Percentiles rank a stretch among this genome's conserved stretches.
Evolutionary conservation across 805 yeast genomes (phyloP).

Genomic region (Starmerella vaccinii): DNA sequence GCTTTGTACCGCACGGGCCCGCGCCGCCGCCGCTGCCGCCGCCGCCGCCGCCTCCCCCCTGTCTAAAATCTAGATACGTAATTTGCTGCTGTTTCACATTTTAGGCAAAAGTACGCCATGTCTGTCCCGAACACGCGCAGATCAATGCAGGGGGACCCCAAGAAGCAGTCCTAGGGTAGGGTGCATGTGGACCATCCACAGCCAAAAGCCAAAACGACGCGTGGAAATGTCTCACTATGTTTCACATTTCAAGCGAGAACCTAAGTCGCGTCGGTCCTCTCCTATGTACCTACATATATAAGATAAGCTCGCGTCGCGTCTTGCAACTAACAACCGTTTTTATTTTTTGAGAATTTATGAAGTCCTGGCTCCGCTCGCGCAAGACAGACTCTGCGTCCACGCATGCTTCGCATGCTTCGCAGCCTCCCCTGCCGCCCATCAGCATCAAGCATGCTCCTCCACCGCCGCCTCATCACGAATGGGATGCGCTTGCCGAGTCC

Average conservation of each 20-base stretch:
- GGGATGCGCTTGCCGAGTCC: neutral
- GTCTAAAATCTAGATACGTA: neutral
- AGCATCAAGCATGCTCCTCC: neutral
- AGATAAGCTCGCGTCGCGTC: neutral
- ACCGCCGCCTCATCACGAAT: neutral
- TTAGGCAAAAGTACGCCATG: neutral
- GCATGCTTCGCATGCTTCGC: neutral
- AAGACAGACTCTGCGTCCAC: neutral
- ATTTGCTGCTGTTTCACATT: neutral
- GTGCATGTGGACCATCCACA: neutral
- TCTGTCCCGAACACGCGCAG: neutral
- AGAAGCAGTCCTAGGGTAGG: neutral
- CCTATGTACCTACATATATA: neutral
- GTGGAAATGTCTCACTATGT: no score
- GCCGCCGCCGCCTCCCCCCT: neutral
- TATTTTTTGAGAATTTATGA: neutral
- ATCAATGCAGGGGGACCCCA: neutral
- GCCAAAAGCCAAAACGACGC: no score
- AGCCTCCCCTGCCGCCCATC: neutral
- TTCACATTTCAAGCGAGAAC: no score
- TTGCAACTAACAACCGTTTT: neutral
- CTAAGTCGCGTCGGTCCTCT: conserved; percentile 1
- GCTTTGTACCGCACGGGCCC: no score
- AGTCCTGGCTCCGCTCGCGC: conserved; percentile 6
- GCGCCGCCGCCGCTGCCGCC: no score